phyloP scores from a whole-genome alignment of 148 eudicot species.

The Amaranthus cruentus region DNA sequence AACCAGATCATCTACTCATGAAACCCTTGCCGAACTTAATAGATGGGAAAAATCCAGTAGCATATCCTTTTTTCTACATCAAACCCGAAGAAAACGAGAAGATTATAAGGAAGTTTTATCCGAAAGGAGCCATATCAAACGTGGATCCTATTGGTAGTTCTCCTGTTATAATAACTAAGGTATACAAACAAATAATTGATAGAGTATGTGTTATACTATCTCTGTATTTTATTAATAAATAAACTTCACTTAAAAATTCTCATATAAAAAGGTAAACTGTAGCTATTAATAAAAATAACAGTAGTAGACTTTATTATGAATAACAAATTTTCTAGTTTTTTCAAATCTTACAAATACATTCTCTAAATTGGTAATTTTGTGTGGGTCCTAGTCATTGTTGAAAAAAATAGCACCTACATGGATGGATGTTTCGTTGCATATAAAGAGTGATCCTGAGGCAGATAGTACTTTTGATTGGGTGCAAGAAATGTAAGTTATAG shows the following conservation, averaged over 20 bases:
- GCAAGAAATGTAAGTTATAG: slow-evolving; percentile 30
- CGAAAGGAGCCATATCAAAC: slow-evolving; percentile 31
- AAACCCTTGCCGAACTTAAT: slow-evolving; percentile 44
- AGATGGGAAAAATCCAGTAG: slow-evolving; percentile 30
- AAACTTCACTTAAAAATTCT: too few relatives aligned
- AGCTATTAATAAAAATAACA: too few relatives aligned
- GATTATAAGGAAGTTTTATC: slow-evolving; percentile 37
- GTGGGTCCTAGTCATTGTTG: slow-evolving; percentile 33
- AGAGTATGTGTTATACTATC: too few relatives aligned
- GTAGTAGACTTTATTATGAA: too few relatives aligned
- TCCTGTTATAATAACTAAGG: slow-evolving; percentile 41
- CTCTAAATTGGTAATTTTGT: background rate
- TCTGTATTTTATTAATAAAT: too few relatives aligned
- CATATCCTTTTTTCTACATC: slow-evolving; percentile 45
- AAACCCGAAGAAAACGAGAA: slow-evolving; percentile 33
- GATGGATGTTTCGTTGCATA: slow-evolving; percentile 59
- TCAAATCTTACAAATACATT: background rate
- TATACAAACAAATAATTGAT: background rate
- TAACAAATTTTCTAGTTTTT: too few relatives aligned
- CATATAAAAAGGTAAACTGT: too few relatives aligned
- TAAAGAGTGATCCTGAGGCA: slow-evolving; percentile 63
- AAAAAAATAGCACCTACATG: slow-evolving; percentile 60
- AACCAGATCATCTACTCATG: slow-evolving; percentile 47
- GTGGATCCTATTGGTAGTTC: slow-evolving; percentile 50
- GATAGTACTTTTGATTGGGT: slow-evolving; percentile 53